Percentiles rank a stretch among this genome's conserved stretches.
Conservation (phyloP, 345 rosid genomes). For the Conringia planisiliqua region DNA sequence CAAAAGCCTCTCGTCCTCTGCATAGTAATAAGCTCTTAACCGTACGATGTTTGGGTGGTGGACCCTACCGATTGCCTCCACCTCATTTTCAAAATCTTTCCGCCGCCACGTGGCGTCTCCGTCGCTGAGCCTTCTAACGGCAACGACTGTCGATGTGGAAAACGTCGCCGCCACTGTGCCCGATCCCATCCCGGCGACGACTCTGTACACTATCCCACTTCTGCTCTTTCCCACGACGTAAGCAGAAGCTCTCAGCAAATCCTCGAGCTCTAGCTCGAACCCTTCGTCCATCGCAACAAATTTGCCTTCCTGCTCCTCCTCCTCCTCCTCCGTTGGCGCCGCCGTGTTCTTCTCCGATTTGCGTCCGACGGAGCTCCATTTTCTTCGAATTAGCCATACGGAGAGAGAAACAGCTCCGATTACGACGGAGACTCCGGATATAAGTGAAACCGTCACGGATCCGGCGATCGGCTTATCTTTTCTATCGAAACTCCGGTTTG, state of each 20-base stretch:
- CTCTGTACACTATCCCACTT: constrained; percentile 88
- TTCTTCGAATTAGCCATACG: constrained; percentile 59
- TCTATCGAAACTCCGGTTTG: constrained; percentile 28
- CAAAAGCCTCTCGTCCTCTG: constrained; percentile 79
- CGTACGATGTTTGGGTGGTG: constrained; percentile 78
- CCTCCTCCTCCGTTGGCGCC: constrained; percentile 22
- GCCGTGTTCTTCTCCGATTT: constrained; percentile 36
- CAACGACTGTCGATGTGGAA: constrained; percentile 43
- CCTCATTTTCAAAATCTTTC: constrained; percentile 82
- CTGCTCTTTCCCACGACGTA: constrained; percentile 86
- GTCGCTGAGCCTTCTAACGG: constrained; percentile 82
- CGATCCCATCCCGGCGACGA: constrained; percentile 60
- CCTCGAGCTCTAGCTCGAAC: constrained; percentile 76
- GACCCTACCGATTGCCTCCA: constrained; percentile 67
- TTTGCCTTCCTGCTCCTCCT: constrained; percentile 57
- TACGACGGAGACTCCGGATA: constrained; percentile 60
- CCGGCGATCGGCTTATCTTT: constrained; percentile 34
- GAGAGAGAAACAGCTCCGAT: constrained; percentile 58
- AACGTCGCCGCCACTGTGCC: constrained; percentile 37
- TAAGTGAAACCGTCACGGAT: constrained; percentile 49
- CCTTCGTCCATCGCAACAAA: constrained; percentile 72
- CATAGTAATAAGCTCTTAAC: constrained; percentile 79
- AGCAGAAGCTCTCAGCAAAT: constrained; percentile 90
- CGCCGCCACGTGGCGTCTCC: constrained; percentile 67
- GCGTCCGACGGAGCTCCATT: constrained; percentile 28